Evolutionary conservation across 139 green algal genomes (phyloP), one percentile per base, ranked within the genome.

Genomic region (Pleodorina starrii): DNA sequence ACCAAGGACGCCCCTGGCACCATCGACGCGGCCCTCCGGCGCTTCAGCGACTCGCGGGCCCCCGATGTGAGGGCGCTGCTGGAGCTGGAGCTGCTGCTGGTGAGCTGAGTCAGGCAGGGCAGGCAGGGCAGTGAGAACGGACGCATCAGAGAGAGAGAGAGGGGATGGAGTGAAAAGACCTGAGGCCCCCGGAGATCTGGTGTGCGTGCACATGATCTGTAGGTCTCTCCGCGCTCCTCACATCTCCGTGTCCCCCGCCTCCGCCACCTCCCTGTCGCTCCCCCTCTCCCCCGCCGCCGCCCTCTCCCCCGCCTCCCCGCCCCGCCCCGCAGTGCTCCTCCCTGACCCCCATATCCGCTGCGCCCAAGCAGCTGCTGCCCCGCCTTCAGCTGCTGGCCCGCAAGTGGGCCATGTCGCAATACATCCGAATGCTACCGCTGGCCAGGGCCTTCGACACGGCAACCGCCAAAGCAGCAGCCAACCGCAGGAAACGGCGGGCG

Each of bases 71-170:
- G 83, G 21, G 83, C 83, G 32, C 63, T 88, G 66, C 83, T 81
- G 83, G 83, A 88, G 66, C 83, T 88, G 83, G 83, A 88, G 83
- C 83, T 88, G 44, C 66, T 88, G 44, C 66, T 72, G 83, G 83
- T 88, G 83, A 21, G 54, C n/a, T n/a, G n/a, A n/a, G n/a, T n/a
- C n/a, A n/a, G n/a, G n/a, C n/a, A n/a, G n/a, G n/a, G n/a, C n/a
- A n/a, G n/a, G n/a, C n/a, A n/a, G n/a, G n/a, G n/a, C n/a, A n/a
- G n/a, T n/a, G n/a, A n/a, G n/a, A n/a, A n/a, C n/a, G n/a, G n/a
- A n/a, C n/a, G n/a, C n/a, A n/a, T n/a, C n/a, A n/a, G n/a, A n/a
- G n/a, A n/a, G n/a, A n/a, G n/a, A n/a, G n/a, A n/a, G n/a, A n/a
- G n/a, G n/a, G n/a, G n/a, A n/a, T n/a, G n/a, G n/a, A n/a, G n/a